phyloP scores from a whole-genome alignment of 805 yeast species.

The Kockiozyma suomiensis region DNA sequence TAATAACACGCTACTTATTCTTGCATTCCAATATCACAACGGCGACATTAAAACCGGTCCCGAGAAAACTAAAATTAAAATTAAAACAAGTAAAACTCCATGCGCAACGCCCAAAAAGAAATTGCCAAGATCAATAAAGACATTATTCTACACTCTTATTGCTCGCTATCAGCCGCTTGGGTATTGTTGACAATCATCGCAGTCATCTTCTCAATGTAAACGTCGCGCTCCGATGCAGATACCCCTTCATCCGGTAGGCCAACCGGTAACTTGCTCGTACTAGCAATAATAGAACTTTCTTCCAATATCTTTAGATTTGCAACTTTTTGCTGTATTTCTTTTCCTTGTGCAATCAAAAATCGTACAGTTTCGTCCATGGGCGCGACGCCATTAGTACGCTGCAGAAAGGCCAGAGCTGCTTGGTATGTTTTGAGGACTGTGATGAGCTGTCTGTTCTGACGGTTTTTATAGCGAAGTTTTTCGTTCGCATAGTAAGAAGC shows the following conservation, averaged over 20 bases:
- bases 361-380: constrained; percentile 33
- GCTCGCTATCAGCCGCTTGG: constrained; percentile 7
- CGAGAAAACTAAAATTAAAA: too few relatives aligned
- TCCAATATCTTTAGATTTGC: constrained; percentile 12
- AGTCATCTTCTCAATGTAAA: constrained; percentile 34
- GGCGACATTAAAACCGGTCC: too few relatives aligned
- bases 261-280: neutral
- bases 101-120: too few relatives aligned
- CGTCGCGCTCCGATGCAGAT: constrained; percentile 20
- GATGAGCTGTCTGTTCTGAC: constrained; percentile 16
- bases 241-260: neutral
- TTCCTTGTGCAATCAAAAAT: constrained; percentile 25
- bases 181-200: constrained; percentile 26
- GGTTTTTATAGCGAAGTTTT: constrained; percentile 13
- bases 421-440: constrained; percentile 16
- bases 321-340: constrained; percentile 15
- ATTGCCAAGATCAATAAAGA: neutral
- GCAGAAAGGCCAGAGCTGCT: constrained; percentile 25
- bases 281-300: neutral
- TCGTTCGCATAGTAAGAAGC: constrained; percentile 28
- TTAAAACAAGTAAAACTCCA: too few relatives aligned
- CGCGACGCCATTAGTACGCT: constrained; percentile 27
- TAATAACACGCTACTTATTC: neutral
- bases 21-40: too few relatives aligned
- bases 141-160: neutral